Percentiles rank a stretch among this genome's conserved stretches.
Conservation (phyloP, 225 moss, liverwort and hornwort genomes). For the Thuidium tamariscinum region DNA sequence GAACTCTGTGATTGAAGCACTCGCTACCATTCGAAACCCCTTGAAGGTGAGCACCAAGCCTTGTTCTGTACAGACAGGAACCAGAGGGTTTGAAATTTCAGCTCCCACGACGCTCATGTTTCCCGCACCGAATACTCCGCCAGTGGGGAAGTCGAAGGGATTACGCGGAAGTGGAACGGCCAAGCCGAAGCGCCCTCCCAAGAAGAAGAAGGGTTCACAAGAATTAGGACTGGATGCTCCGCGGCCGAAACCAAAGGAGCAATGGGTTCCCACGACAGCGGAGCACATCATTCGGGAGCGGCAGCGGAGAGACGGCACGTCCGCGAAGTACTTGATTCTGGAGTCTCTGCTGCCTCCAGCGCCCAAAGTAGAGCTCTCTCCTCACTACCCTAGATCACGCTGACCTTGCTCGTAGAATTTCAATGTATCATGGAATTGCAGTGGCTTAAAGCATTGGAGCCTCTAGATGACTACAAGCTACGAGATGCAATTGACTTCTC, state of each 20-base stretch:
- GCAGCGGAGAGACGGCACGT: constrained; percentile 22
- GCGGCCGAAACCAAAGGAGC: not conserved
- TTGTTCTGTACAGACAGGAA: not conserved
- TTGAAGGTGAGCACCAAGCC: not conserved
- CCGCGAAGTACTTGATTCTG: constrained; percentile 15
- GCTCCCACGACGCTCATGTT: not conserved
- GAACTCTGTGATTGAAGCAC: not conserved
- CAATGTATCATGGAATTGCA: no score
- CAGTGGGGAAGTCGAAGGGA: not conserved
- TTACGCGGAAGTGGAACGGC: not conserved
- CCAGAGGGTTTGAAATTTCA: not conserved
- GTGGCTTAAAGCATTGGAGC: not conserved
- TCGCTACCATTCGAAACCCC: not conserved
- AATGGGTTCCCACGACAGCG: not conserved
- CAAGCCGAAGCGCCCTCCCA: not conserved
- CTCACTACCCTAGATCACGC: not conserved
- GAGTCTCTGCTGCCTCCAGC: constrained; percentile 24
- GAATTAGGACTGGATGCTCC: not conserved
- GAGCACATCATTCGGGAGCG: constrained; percentile 34
- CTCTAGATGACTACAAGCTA: no score
- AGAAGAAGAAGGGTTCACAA: not conserved
- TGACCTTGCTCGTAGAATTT: not conserved
- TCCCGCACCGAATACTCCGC: not conserved
- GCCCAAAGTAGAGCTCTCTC: not conserved
- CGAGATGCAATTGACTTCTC: not conserved